Conservation (phyloP, 1,139 yeast species). For the Suhomyces ambrosiae region DNA sequence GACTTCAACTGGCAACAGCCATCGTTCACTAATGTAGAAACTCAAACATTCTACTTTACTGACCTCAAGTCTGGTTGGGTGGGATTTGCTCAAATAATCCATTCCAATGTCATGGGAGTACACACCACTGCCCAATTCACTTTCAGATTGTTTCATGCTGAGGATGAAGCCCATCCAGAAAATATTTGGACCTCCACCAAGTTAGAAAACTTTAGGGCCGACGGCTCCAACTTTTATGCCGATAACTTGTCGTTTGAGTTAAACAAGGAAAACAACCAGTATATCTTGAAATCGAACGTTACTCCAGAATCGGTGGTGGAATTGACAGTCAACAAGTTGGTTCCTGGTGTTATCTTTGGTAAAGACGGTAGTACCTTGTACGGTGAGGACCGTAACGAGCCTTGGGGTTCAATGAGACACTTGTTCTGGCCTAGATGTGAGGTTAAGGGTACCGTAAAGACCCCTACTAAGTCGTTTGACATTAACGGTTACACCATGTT, state of each 20-base stretch:
- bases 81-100: constrained; percentile 94
- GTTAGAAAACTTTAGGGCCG: constrained; percentile 73
- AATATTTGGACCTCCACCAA: constrained; percentile 88
- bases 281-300: constrained; percentile 65
- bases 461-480: constrained; percentile 28
- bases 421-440: constrained; percentile 91
- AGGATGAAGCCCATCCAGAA: constrained; percentile 34
- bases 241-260: constrained; percentile 65
- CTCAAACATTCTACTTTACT: constrained; percentile 86
- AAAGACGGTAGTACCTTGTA: constrained; percentile 80
- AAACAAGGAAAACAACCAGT: constrained; percentile 54
- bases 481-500: constrained; percentile 73
- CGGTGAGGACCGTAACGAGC: constrained; percentile 78
- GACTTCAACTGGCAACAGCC: constrained; percentile 83
- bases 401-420: constrained; percentile 98
- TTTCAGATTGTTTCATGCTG: constrained; percentile 67
- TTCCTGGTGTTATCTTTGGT: constrained; percentile 91
- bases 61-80: constrained; percentile 61
- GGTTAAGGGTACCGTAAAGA: constrained; percentile 62
- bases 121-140: constrained; percentile 95
- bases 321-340: constrained; percentile 57
- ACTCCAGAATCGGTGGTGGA: constrained; percentile 75
- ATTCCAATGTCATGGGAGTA: constrained; percentile 86
- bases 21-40: constrained; percentile 85
- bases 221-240: constrained; percentile 83